Base-by-base conservation (phyloP, 1,284 basidiomycete genomes). In the Stygiomarasmius scandens region DNA sequence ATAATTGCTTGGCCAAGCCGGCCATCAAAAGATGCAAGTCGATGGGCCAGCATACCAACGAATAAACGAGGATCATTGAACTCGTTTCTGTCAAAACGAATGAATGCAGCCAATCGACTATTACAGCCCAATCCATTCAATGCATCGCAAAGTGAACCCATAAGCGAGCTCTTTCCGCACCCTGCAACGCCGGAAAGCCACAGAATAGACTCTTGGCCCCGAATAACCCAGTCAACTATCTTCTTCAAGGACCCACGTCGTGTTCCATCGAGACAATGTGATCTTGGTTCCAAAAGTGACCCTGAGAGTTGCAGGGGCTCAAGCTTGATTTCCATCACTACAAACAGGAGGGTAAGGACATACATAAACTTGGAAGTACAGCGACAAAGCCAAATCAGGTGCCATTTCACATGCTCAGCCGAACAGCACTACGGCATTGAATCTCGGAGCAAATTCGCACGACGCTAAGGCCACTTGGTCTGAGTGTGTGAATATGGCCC, bases 121-220 rank as follows among this genome's bases (percentile, higher is more conserved):
- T 20, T 23, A 19, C 16, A 43, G n/a, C 56, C 51, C 51, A 53
- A 47, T 16, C 49, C 44, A 8, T 41, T 16, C 2, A 44, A n/a
- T 8, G 38, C 27, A 16, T 53, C 29, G 22, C 38, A 23, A 1
- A 58, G 25, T 3, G 51, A 22, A 11, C 50, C 56, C 56, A 58
- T 58, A 9, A 58, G 14, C 1, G 56, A 48, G 50, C 56, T 58
- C 38, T 58, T 58, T 3, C 56, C 56, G 8, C 22, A 48, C 11
- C 56, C 56, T 10, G 56, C 51, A 10, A 53, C 34, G 5, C 56
- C 56, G 20, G 19, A 41, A 19, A 58, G 19, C 56, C 56, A 58
- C 3, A 58, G 14, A n/a, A 49, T 19, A n/a, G 50, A 41, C 32
- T 52, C 23, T n/a, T 53, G 27, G 23, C 51, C 23, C 16, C 20